Evolutionary conservation across 2,329 filamentous ascomycete species (phyloP), one percentile per base, ranked within the genome.

Genomic region (Pseudogymnoascus sp.): DNA sequence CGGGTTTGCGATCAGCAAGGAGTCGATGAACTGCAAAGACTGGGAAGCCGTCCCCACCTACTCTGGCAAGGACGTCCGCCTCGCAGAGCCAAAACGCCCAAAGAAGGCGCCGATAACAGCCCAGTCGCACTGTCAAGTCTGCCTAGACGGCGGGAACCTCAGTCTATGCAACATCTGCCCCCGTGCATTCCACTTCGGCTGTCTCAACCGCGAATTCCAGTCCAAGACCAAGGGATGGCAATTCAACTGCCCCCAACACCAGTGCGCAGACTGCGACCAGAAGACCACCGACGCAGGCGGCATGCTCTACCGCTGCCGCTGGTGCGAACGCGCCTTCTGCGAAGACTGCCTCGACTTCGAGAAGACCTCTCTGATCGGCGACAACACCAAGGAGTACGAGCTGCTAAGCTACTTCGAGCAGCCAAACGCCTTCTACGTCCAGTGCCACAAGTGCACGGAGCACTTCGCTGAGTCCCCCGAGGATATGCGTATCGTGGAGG

Each of bases 1-100:
- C 65, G 83, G 83, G 0, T 85, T 77, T 67, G 79, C 79, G 1
- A 78, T 86, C 61, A 80, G 74, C 63, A 86, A 86, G 67, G 81
- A 84, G 31, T 82, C 79, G 0, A 74, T 85, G 67, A 73, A 74
- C 8, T 83, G 81, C 64, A 77, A 71, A 1, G 75, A 80, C 63
- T 83, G 82, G 77, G 83, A 85, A 68, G 82, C 83, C 3, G 81
- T 85, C 1, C 81, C 82, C 1, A 85, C 82, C 0, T 69, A 84
- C 51, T 79, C 80, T 5, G 81, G 81, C 29, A 83, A 84, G 68
- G 79, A 84, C 66, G 77, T 80, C 8, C 75, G 78, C 12, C 75
- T 83, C 14, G 79, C 79, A 0, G 79, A 82, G 23, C 75, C 76
- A 0, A 77, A 78, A 62, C 77, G 77, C 10, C 76, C 75, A n/a